phyloP scores from a whole-genome alignment of 2,329 filamentous ascomycete genomes.

The Coccinonectria pachysandricola region DNA sequence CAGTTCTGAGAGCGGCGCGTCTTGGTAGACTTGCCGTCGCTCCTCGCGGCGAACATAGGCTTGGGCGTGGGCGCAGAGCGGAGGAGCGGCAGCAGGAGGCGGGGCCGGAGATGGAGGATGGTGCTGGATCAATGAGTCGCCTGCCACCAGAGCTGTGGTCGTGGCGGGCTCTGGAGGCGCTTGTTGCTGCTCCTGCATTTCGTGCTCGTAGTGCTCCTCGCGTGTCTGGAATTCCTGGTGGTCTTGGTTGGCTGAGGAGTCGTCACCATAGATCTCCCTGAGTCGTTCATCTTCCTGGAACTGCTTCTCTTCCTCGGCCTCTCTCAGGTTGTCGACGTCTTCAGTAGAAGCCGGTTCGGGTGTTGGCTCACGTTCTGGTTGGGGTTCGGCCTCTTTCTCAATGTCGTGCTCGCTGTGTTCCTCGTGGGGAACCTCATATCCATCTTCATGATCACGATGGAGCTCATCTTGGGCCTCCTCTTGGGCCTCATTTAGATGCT shows the following conservation, averaged over 20 bases:
- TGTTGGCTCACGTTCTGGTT: slow-evolving; percentile 5
- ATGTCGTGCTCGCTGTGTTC: slow-evolving; percentile 11
- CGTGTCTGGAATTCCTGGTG: slow-evolving; percentile 1
- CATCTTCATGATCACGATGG: no score
- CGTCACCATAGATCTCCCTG: slow-evolving; percentile 41
- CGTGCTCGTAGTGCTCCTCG: slow-evolving; percentile 4
- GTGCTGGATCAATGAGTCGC: no score
- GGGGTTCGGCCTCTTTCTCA: slow-evolving; percentile 4
- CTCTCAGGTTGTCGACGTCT: slow-evolving; percentile 1
- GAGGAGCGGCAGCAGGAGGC: slow-evolving; percentile 8
- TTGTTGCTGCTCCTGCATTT: slow-evolving; percentile 3
- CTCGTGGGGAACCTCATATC: slow-evolving; percentile 12
- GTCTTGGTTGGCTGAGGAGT: slow-evolving; percentile 2
- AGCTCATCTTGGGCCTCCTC: no score
- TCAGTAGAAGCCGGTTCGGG: slow-evolving; percentile 2
- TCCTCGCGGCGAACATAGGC: slow-evolving; percentile 22
- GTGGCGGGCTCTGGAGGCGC: slow-evolving; percentile 6
- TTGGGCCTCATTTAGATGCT: no score
- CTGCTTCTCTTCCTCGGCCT: slow-evolving; percentile 24
- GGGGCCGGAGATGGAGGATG: slow-evolving; percentile 23
- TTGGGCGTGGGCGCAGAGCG: slow-evolving; percentile 8
- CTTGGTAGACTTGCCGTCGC: slow-evolving; percentile 23
- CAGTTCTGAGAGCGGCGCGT: slow-evolving; percentile 42
- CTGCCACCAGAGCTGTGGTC: no score
- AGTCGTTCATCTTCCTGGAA: slow-evolving; percentile 41